Base-by-base conservation (phyloP, 2,329 filamentous ascomycete genomes). In the Daldinia sp. region DNA sequence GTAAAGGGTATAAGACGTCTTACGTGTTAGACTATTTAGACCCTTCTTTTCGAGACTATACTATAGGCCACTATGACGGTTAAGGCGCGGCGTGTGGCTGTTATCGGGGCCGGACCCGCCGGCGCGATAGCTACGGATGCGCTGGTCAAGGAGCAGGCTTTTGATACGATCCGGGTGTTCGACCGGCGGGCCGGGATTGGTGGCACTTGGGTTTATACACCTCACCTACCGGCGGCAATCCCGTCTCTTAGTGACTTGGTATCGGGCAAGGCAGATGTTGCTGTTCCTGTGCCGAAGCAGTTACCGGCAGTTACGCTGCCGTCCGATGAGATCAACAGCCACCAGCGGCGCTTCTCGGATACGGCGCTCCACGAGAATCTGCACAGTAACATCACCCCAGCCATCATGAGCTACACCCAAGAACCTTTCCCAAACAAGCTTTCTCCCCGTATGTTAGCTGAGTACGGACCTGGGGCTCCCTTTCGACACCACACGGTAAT, bases 41-140 rank as follows among this genome's bases (percentile, higher is more conserved):
- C 15, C 9, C 26, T 42, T 5, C 15, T 30, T 35, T 26, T 26
- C 13, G 20, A 44, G 42, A 6, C 18, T 18, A 9, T 18, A 9
- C 6, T 10, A 20, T 33, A 62, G 39, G 41, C 12, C 23, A 62
- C 6, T 6, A 71, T 71, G 70, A 10, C 70, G 15, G 61, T 66
- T 13, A 70, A 67, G 26, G 62, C 64, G 35, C 72, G 72, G n/a
- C 70, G 78, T 13, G 82, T 89, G 6, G 87, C 87, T 37, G 82
- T 89, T 3, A 87, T 89, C 68, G 87, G 87, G 10, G 82, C 87
- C 0, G 87, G 87, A 1, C 87, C 87, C 0, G 81, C 85, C 0
- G 87, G 87, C 1, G 85, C 85, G 18, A 88, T 89, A 67, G 78
- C 86, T 0, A 82, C 88, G 2, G 86, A 89, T 78, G 86, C 87